These are phyloP conservation scores for Fusarium anguioides DNA, from an alignment of 2,329 filamentous ascomycete species.

Conservation along the genomic window DNA sequence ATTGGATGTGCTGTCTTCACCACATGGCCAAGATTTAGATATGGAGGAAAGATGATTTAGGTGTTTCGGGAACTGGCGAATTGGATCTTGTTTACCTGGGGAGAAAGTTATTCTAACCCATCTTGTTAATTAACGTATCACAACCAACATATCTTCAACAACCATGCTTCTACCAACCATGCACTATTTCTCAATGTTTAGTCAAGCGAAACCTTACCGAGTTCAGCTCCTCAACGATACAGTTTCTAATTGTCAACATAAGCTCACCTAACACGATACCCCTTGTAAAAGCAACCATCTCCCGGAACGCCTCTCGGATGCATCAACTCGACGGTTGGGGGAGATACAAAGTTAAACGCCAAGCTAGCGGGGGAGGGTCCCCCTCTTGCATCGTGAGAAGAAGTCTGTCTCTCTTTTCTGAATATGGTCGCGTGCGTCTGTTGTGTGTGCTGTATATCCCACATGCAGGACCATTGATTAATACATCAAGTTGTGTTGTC, in stretches of 20 bases:
- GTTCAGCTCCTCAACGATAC: slow-evolving; percentile 4
- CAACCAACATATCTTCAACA: neutral
- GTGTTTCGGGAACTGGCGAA: slow-evolving; percentile 33
- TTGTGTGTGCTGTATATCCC: neutral
- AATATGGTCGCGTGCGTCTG: slow-evolving; percentile 33
- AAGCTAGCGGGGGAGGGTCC: slow-evolving; percentile 28
- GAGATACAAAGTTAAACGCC: slow-evolving; percentile 9
- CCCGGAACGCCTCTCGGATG: slow-evolving; percentile 11
- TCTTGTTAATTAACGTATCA: slow-evolving; percentile 18
- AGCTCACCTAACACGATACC: slow-evolving; percentile 6
- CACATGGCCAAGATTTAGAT: slow-evolving; percentile 47
- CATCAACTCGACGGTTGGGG: slow-evolving; percentile 4
- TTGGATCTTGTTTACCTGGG: slow-evolving; percentile 21
- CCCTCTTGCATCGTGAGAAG: slow-evolving; percentile 1
- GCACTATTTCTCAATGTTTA: neutral
- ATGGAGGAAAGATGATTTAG: slow-evolving; percentile 10
- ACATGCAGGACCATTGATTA: neutral
- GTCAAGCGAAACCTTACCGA: neutral
- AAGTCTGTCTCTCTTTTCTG: slow-evolving; percentile 15
- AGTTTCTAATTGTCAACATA: slow-evolving; percentile 8
- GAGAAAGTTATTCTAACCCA: slow-evolving; percentile 13
- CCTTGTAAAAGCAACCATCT: neutral
- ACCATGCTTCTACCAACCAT: neutral
- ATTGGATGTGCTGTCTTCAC: slow-evolving; percentile 51
- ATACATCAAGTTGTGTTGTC: neutral